Percentiles rank a stretch among this genome's conserved stretches.
Evolutionary conservation across 139 green algal species (phyloP).

Genomic region (Chlorella sp.): DNA sequence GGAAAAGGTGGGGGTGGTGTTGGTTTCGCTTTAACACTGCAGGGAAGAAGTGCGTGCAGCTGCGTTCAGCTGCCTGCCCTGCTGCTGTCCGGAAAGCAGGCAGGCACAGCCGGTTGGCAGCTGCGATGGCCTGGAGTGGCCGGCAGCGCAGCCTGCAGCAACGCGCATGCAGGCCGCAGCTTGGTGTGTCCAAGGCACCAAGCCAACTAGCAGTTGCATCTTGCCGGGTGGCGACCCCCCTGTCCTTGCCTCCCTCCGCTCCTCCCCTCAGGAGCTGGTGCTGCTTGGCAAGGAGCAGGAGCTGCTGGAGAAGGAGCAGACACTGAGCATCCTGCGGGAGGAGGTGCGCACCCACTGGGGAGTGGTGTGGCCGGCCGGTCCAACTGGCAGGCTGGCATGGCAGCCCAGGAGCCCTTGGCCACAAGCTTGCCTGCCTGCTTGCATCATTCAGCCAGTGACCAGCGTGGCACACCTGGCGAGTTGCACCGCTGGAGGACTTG

Average conservation of each 20-base stretch:
- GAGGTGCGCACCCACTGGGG: conserved; percentile 56
- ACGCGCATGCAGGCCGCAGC: too few species aligned
- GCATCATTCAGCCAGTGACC: too few species aligned
- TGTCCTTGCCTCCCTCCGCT: neutral
- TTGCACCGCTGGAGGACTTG: too few species aligned
- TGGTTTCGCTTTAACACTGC: neutral
- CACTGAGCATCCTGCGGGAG: conserved; percentile 73
- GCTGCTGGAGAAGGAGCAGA: conserved; percentile 85
- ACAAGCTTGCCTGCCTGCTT: too few species aligned
- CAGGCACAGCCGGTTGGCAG: too few species aligned
- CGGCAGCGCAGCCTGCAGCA: too few species aligned
- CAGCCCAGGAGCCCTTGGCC: neutral
- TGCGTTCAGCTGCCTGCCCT: too few species aligned
- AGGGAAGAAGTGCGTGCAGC: neutral
- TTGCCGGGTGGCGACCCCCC: neutral
- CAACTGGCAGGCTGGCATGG: neutral
- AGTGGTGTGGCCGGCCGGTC: neutral
- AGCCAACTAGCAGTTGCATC: neutral
- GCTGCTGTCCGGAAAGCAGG: too few species aligned
- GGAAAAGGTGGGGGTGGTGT: neutral
- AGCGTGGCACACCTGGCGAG: too few species aligned
- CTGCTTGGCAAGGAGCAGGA: conserved; percentile 83
- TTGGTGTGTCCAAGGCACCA: too few species aligned
- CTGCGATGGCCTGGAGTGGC: too few species aligned
- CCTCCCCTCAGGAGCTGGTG: conserved; percentile 69